phyloP scores from a whole-genome alignment of 495 filamentous ascomycete species.

The Lepraria neglecta region DNA sequence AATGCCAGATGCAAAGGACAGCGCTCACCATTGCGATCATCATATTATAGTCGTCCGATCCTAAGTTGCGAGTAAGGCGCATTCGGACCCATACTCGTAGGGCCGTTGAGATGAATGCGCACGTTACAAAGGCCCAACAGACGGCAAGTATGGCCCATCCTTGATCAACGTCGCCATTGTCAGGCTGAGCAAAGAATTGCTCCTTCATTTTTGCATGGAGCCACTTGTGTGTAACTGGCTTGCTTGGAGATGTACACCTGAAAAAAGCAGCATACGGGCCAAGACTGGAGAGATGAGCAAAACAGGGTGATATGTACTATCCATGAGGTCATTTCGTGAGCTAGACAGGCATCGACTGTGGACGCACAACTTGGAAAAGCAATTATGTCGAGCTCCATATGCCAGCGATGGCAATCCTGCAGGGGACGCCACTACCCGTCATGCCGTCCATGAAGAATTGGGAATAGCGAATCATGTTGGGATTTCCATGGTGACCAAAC shows the following conservation, averaged over 20 bases:
- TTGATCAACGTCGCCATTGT: constrained; percentile 18
- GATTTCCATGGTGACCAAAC: background rate
- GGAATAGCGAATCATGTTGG: background rate
- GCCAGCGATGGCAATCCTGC: no score
- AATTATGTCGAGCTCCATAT: no score
- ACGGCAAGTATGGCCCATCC: constrained; percentile 25
- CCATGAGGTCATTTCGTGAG: no score
- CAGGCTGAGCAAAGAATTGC: constrained; percentile 14
- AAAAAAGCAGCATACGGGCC: background rate
- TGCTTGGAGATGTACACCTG: background rate
- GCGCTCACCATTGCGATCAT: constrained; percentile 22
- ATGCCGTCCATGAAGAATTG: background rate
- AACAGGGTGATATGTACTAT: no score
- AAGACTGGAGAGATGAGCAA: background rate
- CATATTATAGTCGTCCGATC: constrained; percentile 21
- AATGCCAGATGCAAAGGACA: background rate
- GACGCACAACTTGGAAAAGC: no score
- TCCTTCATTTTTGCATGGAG: constrained; percentile 10
- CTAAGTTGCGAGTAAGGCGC: constrained; percentile 23
- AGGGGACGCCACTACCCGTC: background rate
- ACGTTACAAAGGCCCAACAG: constrained; percentile 24
- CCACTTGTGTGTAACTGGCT: background rate
- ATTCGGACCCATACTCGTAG: constrained; percentile 23
- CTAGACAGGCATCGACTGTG: no score
- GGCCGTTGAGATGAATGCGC: constrained; percentile 19